Evolutionary conservation across 2,329 filamentous ascomycete genomes (phyloP).

Genomic region (Claviceps arundinis): DNA sequence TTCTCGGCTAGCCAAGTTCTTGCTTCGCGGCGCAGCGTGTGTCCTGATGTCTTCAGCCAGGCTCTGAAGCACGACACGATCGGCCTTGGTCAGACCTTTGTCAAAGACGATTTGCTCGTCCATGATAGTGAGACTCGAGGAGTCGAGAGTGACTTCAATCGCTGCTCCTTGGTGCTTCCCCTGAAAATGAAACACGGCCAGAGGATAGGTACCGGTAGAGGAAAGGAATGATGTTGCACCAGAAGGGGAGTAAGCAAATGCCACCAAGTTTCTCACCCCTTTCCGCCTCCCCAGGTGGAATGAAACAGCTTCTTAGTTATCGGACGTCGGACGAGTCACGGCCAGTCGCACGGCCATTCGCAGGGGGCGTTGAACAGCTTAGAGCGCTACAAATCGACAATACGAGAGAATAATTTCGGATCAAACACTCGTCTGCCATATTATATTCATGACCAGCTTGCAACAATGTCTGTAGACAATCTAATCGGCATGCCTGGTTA

Average conservation of each 20-base stretch:
- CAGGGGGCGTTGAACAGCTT: no score
- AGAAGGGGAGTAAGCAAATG: neutral
- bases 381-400: no score
- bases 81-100: conserved; percentile 26
- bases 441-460: no score
- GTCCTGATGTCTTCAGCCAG: conserved; percentile 24
- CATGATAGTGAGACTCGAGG: conserved; percentile 7
- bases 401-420: no score
- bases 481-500: no score
- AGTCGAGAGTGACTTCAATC: neutral
- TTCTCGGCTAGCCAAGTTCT: neutral
- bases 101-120: conserved; percentile 21
- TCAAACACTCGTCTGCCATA: no score
- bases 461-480: no score
- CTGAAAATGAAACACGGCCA: neutral
- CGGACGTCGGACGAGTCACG: no score
- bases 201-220: neutral
- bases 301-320: no score
- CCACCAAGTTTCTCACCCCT: no score
- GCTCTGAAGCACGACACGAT: conserved; percentile 26
- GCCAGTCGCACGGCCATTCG: no score
- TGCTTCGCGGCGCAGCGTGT: neutral
- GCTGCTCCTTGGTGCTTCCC: neutral
- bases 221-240: neutral
- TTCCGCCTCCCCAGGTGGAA: no score